phyloP scores from a whole-genome alignment of 2,329 filamentous ascomycete species.

The Cladophialophora exuberans region DNA sequence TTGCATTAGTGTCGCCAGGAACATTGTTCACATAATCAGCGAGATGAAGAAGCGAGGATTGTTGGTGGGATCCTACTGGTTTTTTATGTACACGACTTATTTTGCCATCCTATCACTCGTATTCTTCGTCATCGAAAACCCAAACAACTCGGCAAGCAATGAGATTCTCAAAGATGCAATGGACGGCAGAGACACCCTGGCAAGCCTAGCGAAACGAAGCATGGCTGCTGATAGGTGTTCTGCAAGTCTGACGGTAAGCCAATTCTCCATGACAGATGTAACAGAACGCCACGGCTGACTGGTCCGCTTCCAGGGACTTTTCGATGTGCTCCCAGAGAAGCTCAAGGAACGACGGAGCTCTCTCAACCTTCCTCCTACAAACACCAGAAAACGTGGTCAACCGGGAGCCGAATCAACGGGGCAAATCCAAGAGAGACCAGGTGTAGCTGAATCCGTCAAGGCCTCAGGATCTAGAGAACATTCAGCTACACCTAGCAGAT shows the following conservation, averaged over 20 bases:
- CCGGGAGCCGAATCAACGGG: constrained; percentile 33
- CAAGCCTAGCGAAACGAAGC: constrained; percentile 77
- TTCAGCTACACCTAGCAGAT: constrained; percentile 21
- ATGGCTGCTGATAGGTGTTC: constrained; percentile 88
- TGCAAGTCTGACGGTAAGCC: constrained; percentile 71
- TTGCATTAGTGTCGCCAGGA: constrained; percentile 67
- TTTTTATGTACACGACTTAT: constrained; percentile 70
- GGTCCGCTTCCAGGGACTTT: constrained; percentile 64
- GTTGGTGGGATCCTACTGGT: constrained; percentile 68
- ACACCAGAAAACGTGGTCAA: constrained; percentile 52
- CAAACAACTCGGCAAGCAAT: constrained; percentile 62
- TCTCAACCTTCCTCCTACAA: constrained; percentile 43
- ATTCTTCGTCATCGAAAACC: constrained; percentile 68
- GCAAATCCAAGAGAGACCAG: constrained; percentile 9
- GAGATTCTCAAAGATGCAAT: constrained; percentile 85
- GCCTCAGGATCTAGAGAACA: constrained; percentile 17
- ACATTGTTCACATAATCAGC: constrained; percentile 67
- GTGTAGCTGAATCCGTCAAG: constrained; percentile 5
- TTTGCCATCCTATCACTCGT: constrained; percentile 67
- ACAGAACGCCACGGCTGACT: constrained; percentile 7
- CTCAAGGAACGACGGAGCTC: constrained; percentile 61
- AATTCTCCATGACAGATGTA: not conserved
- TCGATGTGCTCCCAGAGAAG: constrained; percentile 78
- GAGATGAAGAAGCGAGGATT: constrained; percentile 66
- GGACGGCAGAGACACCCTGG: constrained; percentile 81